These are phyloP conservation scores for Wickerhamiella azymoides DNA, from an alignment of 805 yeast genomes.

Conservation along the genomic window DNA sequence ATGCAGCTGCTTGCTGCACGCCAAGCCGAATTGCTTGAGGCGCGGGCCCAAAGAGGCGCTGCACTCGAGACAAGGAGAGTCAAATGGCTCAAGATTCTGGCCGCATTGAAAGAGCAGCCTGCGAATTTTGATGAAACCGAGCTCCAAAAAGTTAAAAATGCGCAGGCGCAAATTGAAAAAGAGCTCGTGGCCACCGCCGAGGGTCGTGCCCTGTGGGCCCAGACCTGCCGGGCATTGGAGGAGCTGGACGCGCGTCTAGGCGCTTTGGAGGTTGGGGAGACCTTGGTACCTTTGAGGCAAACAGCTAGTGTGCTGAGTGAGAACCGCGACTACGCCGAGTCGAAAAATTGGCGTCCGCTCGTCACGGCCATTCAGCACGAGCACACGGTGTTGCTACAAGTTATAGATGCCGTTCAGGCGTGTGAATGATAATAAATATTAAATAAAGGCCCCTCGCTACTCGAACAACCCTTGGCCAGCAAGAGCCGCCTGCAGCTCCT, in stretches of 20 bases:
- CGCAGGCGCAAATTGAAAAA: background rate
- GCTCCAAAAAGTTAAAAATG: background rate
- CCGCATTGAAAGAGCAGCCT: background rate
- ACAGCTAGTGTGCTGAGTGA: conserved; percentile 11
- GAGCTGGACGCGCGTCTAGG: conserved; percentile 14
- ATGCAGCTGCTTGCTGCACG: background rate
- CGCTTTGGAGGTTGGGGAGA: conserved; percentile 9
- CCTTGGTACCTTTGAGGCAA: conserved; percentile 12
- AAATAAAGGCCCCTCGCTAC: too few relatives aligned
- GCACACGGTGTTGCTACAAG: conserved; percentile 17
- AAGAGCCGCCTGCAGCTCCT: conserved; percentile 5
- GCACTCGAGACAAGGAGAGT: background rate
- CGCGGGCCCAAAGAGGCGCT: background rate
- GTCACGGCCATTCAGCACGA: conserved; percentile 24
- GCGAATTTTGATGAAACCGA: background rate
- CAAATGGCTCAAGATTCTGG: background rate
- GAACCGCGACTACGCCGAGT: conserved; percentile 13
- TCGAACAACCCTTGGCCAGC: conserved; percentile 4
- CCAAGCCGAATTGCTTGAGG: background rate
- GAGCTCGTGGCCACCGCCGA: conserved; percentile 5
- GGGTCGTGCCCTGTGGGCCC: conserved; percentile 6
- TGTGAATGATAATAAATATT: background rate
- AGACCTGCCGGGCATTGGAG: conserved; percentile 8
- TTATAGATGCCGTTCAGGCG: conserved; percentile 15
- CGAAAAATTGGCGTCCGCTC: conserved; percentile 19